phyloP scores from a whole-genome alignment of 768 basidiomycete genomes.

The Lepiota brunneoincarnata region DNA sequence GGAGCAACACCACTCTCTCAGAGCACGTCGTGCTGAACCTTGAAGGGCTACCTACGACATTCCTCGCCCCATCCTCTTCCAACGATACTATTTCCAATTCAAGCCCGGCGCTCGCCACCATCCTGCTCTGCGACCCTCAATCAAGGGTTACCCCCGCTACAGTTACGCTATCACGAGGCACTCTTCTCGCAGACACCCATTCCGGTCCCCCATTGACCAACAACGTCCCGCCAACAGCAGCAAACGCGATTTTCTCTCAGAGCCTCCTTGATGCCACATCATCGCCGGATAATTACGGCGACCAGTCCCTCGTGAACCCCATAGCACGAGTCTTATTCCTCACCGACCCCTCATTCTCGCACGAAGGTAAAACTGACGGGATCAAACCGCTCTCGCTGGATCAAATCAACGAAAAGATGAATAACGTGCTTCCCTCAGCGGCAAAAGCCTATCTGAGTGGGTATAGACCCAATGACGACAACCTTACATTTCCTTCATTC shows the following conservation, averaged over 20 bases:
- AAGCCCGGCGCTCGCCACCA: too few species aligned
- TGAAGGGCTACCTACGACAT: background rate
- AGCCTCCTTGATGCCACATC: background rate
- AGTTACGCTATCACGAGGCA: too few species aligned
- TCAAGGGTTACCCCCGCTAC: too few species aligned
- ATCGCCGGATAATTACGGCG: background rate
- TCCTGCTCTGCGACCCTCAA: too few species aligned
- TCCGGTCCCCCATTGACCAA: background rate
- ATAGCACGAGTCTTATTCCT: conserved; percentile 2
- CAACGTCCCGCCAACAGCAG: background rate
- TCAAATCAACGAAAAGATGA: conserved; percentile 2
- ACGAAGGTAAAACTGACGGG: background rate
- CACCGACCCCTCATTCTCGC: background rate
- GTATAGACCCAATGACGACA: background rate
- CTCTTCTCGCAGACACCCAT: too few species aligned
- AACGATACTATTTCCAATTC: too few species aligned
- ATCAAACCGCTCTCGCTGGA: background rate
- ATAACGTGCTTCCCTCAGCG: background rate
- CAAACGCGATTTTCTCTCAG: conserved; percentile 4
- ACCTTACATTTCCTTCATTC: background rate
- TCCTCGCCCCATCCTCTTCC: background rate
- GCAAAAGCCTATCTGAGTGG: conserved; percentile 7
- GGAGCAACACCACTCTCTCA: conserved; percentile 5
- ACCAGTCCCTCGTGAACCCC: background rate
- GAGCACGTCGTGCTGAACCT: background rate